These are phyloP conservation scores for Andalucia godoyi DNA, from an alignment of 78 protist species.

Conservation along the genomic window DNA sequence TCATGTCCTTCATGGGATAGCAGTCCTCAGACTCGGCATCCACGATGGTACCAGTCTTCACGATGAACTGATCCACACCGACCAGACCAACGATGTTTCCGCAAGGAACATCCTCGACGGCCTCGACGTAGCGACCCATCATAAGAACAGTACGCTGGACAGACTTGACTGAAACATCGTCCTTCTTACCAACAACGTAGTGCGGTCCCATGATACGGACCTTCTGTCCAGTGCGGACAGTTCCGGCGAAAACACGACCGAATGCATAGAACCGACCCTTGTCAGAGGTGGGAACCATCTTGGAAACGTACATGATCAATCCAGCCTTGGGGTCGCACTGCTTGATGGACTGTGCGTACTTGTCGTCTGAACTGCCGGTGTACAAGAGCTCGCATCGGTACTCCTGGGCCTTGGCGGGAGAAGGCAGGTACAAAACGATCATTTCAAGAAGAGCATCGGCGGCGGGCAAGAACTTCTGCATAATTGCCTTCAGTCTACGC, in stretches of 20 bases:
- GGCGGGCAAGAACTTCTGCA: conserved; percentile 96
- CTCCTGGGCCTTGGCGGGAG: conserved; percentile 91
- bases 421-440: conserved; percentile 92
- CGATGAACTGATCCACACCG: conserved; percentile 96
- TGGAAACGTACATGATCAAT: conserved; percentile 94
- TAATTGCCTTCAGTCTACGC: conserved; percentile 82
- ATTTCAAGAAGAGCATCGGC: conserved; percentile 94
- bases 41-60: conserved; percentile 97
- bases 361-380: conserved; percentile 92
- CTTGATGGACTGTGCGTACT: conserved; percentile 49
- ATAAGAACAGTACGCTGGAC: conserved; percentile 97
- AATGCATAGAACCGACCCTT: conserved; percentile 98
- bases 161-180: conserved; percentile 76
- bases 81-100: conserved; percentile 96
- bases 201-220: conserved; percentile 95
- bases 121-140: conserved; percentile 95
- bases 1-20: conserved; percentile 86
- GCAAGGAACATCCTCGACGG: conserved; percentile 79
- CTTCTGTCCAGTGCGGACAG: conserved; percentile 83
- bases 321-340: conserved; percentile 93
- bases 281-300: conserved; percentile 98
- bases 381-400: conserved; percentile 90
- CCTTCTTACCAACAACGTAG: conserved; percentile 91
- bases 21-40: conserved; percentile 59
- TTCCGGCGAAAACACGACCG: conserved; percentile 99